Evolutionary conservation across 2,329 filamentous ascomycete genomes (phyloP), one percentile per base, ranked within the genome.

Genomic region (Macrophomina phaseolina): DNA sequence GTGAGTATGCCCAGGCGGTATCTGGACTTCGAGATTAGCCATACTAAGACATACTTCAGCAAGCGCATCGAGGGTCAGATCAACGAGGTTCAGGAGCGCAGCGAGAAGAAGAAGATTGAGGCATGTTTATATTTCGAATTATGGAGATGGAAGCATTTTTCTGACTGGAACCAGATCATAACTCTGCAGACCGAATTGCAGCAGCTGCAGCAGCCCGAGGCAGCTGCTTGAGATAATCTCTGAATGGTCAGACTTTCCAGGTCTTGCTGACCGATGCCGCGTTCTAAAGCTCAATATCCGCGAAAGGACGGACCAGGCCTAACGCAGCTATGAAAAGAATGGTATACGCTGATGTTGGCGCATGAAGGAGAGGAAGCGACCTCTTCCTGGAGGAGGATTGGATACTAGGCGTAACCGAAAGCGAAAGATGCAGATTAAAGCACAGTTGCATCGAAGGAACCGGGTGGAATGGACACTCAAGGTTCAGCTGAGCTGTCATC

Each of bases 1-100:
- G 93, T 97, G 78, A 78, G 89, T 23, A 58, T 34, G 12, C 8
- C 11, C 42, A 77, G 36, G 53, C 36, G n/a, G 16, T n/a, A 40
- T 8, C 34, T 45, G 7, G 3, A 16, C 9, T 14, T 28, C 11
- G 9, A 4, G 30, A 23, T 3, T 5, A 42, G 30, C 6, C 45
- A 40, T 14, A 48, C 60, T 71, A 38, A 71, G 49, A 12, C 52
- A 53, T 34, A 9, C 6, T 49, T 61, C 69, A 91, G 89, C 75
- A 87, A 88, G 74, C 84, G 90, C 32, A 85, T 91, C 60, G 90
- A 92, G 74, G 82, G 81, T 55, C 87, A 89, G 73, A 90, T 92
- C 70, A 81, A 85, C 69, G 86, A 86, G 30, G 84, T 89, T 60
- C 85, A 91, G 72, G 84, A 86, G 32, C 87, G 87, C 77, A 87